phyloP scores from a whole-genome alignment of 352 stramenopile genomes.

The Phytopythium sindhum region DNA sequence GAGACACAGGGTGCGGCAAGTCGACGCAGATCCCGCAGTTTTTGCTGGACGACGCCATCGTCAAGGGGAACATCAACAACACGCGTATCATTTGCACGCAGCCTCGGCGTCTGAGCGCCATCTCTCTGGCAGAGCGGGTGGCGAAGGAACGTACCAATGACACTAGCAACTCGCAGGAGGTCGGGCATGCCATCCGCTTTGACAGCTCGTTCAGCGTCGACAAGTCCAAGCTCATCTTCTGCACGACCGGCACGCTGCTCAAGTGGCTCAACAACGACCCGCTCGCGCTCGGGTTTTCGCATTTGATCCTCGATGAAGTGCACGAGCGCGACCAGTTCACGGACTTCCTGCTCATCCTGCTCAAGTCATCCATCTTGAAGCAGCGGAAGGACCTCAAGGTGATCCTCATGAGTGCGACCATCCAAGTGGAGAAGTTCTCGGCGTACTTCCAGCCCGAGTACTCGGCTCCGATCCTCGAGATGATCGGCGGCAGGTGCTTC shows the following conservation, averaged over 20 bases:
- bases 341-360: slow-evolving; percentile 95
- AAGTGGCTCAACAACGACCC: slow-evolving; percentile 82
- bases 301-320: slow-evolving; percentile 96
- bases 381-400: slow-evolving; percentile 85
- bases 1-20: slow-evolving; percentile 94
- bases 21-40: slow-evolving; percentile 94
- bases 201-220: slow-evolving; percentile 75
- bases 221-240: slow-evolving; percentile 94
- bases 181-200: slow-evolving; percentile 93
- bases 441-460: slow-evolving; percentile 88
- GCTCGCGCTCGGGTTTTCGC: slow-evolving; percentile 78
- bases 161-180: slow-evolving; percentile 59
- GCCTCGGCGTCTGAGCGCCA: slow-evolving; percentile 90
- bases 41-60: slow-evolving; percentile 82
- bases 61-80: slow-evolving; percentile 49
- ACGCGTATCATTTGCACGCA: slow-evolving; percentile 91
- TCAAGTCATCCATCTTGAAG: slow-evolving; percentile 86
- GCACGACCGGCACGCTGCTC: slow-evolving; percentile 94
- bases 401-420: slow-evolving; percentile 95
- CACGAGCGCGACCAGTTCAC: slow-evolving; percentile 95
- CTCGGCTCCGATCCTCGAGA: slow-evolving; percentile 66
- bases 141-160: slow-evolving; percentile 58
- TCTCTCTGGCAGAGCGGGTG: slow-evolving; percentile 88
- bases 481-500: slow-evolving; percentile 81
- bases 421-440: slow-evolving; percentile 92